Evolutionary conservation across 1,284 basidiomycete species (phyloP).

Genomic region (Filobasidium uniguttulatum): DNA sequence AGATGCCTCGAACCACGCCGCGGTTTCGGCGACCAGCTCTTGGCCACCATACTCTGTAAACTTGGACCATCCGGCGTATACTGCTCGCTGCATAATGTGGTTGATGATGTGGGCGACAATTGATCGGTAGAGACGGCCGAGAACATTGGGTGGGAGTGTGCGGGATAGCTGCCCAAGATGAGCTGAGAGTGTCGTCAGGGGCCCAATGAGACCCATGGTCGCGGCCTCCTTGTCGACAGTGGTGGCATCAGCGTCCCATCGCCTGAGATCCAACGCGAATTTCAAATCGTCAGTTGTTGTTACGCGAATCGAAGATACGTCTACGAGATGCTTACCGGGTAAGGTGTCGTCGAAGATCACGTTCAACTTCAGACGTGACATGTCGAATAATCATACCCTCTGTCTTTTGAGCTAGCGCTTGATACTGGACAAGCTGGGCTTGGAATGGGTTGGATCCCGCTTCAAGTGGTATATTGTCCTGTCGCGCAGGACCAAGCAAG

Average conservation of each 20-base stretch:
- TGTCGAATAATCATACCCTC: conserved; percentile 75
- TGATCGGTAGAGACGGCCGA: conserved; percentile 53
- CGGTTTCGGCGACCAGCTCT: conserved; percentile 51
- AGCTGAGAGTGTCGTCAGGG: conserved; percentile 57
- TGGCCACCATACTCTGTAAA: conserved; percentile 47
- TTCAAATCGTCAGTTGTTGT: conserved; percentile 7
- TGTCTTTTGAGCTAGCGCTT: conserved; percentile 49
- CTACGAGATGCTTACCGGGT: conserved; percentile 31
- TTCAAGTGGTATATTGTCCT: conserved; percentile 19
- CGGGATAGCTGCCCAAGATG: conserved; percentile 52
- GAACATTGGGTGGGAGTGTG: conserved; percentile 46
- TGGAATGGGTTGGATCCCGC: conserved; percentile 35
- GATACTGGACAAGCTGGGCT: conserved; percentile 52
- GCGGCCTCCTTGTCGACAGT: conserved; percentile 7
- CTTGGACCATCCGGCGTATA: conserved; percentile 55
- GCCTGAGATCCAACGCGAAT: conserved; percentile 20
- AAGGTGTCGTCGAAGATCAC: conserved; percentile 56
- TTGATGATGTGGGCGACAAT: conserved; percentile 52
- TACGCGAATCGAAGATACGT: not conserved
- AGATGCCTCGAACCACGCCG: conserved; percentile 64
- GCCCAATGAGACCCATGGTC: conserved; percentile 50
- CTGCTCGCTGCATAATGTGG: conserved; percentile 65
- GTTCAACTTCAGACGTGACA: conserved; percentile 62
- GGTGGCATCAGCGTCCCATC: conserved; percentile 28
- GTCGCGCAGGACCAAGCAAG: conserved; percentile 25